phyloP scores from a whole-genome alignment of 169 alveolate genomes.

The Fabrea salina region DNA sequence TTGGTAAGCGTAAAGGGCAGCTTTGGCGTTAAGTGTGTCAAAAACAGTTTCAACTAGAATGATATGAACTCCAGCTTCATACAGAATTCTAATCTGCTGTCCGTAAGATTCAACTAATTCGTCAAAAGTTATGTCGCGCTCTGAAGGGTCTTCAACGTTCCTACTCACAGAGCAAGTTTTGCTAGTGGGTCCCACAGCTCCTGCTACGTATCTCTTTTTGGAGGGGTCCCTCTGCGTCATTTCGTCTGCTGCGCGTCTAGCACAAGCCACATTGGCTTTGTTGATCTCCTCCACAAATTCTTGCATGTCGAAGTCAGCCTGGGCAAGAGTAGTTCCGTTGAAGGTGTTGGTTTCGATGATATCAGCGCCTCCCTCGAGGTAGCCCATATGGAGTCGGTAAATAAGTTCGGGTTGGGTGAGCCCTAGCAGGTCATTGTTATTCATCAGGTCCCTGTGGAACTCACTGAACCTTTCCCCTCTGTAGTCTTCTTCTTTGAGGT shows the following conservation, averaged over 20 bases:
- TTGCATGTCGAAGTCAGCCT: slow-evolving; percentile 50
- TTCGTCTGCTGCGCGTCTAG: slow-evolving; percentile 53
- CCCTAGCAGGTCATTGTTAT: slow-evolving; percentile 52
- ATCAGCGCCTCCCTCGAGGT: slow-evolving; percentile 68
- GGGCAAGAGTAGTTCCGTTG: slow-evolving; percentile 56
- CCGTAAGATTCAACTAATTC: slow-evolving; percentile 38
- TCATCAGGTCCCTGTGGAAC: slow-evolving; percentile 41
- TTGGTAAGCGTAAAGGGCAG: slow-evolving; percentile 63
- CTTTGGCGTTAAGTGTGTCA: slow-evolving; percentile 62
- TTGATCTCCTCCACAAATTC: slow-evolving; percentile 51
- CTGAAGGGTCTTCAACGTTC: slow-evolving; percentile 58
- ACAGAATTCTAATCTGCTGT: slow-evolving; percentile 45
- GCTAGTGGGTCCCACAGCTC: slow-evolving; percentile 67
- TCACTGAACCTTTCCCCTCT: slow-evolving; percentile 59
- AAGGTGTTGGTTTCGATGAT: slow-evolving; percentile 68
- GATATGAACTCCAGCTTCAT: slow-evolving; percentile 60
- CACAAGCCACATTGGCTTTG: slow-evolving; percentile 38
- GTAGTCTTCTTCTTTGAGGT: slow-evolving; percentile 53
- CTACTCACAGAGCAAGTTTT: slow-evolving; percentile 55
- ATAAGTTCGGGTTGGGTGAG: slow-evolving; percentile 56
- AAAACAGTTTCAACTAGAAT: slow-evolving; percentile 62
- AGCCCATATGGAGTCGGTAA: slow-evolving; percentile 42
- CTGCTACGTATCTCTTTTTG: slow-evolving; percentile 56
- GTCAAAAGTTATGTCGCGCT: slow-evolving; percentile 40
- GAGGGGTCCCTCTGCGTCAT: slow-evolving; percentile 24